Percentiles rank a stretch among this genome's conserved stretches.
phyloP scores from a whole-genome alignment of 495 filamentous ascomycete species.

The Amphirosellinia nigrospora region DNA sequence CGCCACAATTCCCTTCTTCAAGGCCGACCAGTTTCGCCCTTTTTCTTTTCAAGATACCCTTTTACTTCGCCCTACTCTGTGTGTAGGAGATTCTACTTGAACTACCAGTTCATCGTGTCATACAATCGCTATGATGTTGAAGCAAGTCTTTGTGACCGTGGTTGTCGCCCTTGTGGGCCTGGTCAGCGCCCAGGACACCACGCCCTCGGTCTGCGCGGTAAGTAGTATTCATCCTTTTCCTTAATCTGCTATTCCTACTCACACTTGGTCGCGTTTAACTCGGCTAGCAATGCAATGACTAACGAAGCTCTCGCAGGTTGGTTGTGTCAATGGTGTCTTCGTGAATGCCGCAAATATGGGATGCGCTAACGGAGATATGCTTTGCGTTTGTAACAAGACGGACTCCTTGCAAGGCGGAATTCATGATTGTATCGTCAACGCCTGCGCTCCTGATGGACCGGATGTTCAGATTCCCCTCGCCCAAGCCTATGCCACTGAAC shows the following conservation, averaged over 20 bases:
- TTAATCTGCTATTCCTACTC: not conserved
- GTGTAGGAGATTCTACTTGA: not conserved
- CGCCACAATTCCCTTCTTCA: conserved; percentile 8
- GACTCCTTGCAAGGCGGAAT: conserved; percentile 33
- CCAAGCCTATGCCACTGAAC: conserved; percentile 27
- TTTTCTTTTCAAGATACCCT: conserved; percentile 20
- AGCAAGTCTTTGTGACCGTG: not conserved
- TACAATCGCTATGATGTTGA: conserved; percentile 4
- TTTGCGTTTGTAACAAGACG: conserved; percentile 37
- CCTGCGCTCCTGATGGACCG: conserved; percentile 26
- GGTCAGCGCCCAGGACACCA: conserved; percentile 16
- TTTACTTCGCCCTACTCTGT: not conserved
- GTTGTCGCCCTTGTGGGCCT: conserved; percentile 4
- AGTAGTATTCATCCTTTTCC: not conserved
- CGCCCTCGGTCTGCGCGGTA: conserved; percentile 19
- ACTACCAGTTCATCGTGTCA: not conserved
- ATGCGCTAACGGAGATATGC: conserved; percentile 32
- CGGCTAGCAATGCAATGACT: conserved; percentile 2
- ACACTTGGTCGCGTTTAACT: not conserved
- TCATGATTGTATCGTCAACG: conserved; percentile 35
- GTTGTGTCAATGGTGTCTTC: conserved; percentile 39
- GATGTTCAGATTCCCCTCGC: conserved; percentile 31
- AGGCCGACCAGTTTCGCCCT: conserved; percentile 16
- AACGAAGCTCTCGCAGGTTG: conserved; percentile 28
- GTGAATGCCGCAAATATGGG: conserved; percentile 29